Conservation (phyloP, 2,329 filamentous ascomycete genomes). For the Cercospora zeae-maydis region DNA sequence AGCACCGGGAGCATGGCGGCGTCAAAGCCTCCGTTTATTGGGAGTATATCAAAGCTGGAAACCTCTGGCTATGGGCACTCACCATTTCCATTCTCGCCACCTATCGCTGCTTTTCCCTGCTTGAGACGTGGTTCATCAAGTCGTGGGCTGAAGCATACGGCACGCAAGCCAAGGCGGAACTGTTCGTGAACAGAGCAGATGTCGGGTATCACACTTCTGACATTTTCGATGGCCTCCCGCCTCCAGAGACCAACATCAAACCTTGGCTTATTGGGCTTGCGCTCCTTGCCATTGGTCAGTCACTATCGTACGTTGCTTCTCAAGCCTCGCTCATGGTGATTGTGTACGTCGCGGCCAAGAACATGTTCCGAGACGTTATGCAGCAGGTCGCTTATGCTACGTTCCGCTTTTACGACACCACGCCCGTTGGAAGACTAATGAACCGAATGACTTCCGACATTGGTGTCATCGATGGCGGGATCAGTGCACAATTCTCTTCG, state of each 20-base stretch:
- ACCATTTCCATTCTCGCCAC: slow-evolving; percentile 61
- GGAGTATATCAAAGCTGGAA: slow-evolving; percentile 79
- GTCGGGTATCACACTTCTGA: slow-evolving; percentile 24
- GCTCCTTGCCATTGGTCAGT: slow-evolving; percentile 59
- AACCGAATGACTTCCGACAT: slow-evolving; percentile 89
- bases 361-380: slow-evolving; percentile 71
- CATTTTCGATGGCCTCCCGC: slow-evolving; percentile 56
- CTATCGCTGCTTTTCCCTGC: slow-evolving; percentile 63
- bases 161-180: slow-evolving; percentile 18
- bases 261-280: slow-evolving; percentile 75
- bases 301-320: slow-evolving; percentile 58
- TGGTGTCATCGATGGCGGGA: slow-evolving; percentile 82
- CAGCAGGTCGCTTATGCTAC: slow-evolving; percentile 71
- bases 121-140: slow-evolving; percentile 77
- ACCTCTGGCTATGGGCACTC: slow-evolving; percentile 66
- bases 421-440: slow-evolving; percentile 84
- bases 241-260: slow-evolving; percentile 62
- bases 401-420: slow-evolving; percentile 88
- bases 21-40: slow-evolving; percentile 76
- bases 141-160: slow-evolving; percentile 78
- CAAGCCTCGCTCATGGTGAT: slow-evolving; percentile 71
- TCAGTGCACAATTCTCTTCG: slow-evolving; percentile 67
- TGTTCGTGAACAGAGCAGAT: slow-evolving; percentile 17
- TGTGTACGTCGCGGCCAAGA: slow-evolving; percentile 71
- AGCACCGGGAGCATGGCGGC: slow-evolving; percentile 68